These are phyloP conservation scores for Macroventuria anomochaeta DNA, from an alignment of 2,329 filamentous ascomycete species.

Conservation along the genomic window DNA sequence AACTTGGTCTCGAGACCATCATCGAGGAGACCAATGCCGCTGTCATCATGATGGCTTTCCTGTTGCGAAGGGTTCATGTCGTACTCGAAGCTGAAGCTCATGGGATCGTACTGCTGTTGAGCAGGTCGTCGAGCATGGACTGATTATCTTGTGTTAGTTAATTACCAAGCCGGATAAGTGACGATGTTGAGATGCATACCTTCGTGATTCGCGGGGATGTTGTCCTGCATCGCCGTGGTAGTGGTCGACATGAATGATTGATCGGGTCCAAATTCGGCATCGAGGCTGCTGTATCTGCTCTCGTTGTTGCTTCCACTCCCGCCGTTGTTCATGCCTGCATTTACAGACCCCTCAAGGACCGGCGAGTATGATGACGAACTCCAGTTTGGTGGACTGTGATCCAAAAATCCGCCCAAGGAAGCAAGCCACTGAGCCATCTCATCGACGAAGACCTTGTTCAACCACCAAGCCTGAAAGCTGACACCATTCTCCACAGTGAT, in stretches of 20 bases:
- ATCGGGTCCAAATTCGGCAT: conserved; percentile 45
- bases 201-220: conserved; percentile 31
- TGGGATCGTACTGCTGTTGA: conserved; percentile 41
- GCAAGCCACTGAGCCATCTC: conserved; percentile 92
- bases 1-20: conserved; percentile 47
- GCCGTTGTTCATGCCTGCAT: conserved; percentile 39
- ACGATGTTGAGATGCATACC: conserved; percentile 35
- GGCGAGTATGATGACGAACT: conserved; percentile 37
- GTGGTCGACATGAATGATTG: conserved; percentile 43
- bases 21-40: conserved; percentile 44
- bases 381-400: conserved; percentile 50
- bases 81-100: conserved; percentile 45
- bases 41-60: conserved; percentile 45
- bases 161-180: conserved; percentile 28
- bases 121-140: conserved; percentile 43
- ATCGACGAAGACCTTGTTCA: conserved; percentile 93
- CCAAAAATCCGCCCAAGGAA: conserved; percentile 88
- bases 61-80: conserved; percentile 41
- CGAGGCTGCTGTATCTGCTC: conserved; percentile 49
- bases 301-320: conserved; percentile 49
- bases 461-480: conserved; percentile 92
- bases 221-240: conserved; percentile 34
- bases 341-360: conserved; percentile 39
- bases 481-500: conserved; percentile 78
- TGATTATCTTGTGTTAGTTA: conserved; percentile 47